Evolutionary conservation across 2,329 filamentous ascomycete species (phyloP).

Genomic region (Penicillium verrucosum): DNA sequence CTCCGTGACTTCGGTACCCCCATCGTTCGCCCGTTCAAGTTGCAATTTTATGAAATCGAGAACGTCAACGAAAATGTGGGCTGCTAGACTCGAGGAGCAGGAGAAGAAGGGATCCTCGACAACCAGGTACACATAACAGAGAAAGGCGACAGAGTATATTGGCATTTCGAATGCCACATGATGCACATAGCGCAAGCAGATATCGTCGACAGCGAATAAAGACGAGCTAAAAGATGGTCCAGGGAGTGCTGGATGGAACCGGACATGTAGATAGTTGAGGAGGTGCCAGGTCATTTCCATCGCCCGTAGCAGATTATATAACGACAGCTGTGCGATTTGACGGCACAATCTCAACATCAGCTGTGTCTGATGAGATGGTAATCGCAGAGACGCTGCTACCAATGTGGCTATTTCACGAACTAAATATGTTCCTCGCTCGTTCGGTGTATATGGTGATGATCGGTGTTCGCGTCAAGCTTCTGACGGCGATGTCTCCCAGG

Average conservation of each 20-base stretch:
- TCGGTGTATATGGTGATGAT: not conserved
- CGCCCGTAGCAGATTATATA: not conserved
- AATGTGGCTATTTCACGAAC: not conserved
- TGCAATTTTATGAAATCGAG: not conserved
- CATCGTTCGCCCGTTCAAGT: too few species aligned
- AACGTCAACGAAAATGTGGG: not conserved
- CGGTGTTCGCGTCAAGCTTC: not conserved
- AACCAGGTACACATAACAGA: not conserved
- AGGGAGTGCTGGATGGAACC: not conserved
- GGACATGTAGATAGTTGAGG: not conserved
- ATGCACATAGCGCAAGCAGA: too few species aligned
- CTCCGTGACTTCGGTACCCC: too few species aligned
- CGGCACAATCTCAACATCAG: not conserved
- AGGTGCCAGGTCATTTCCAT: not conserved
- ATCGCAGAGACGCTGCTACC: not conserved
- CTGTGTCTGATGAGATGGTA: not conserved
- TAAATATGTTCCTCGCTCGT: not conserved
- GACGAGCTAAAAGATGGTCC: too few species aligned
- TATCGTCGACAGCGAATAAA: too few species aligned
- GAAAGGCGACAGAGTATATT: not conserved
- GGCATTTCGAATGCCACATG: not conserved
- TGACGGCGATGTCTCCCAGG: not conserved
- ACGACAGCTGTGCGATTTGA: not conserved
- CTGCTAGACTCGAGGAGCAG: too few species aligned
- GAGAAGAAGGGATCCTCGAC: too few species aligned